Conservation (phyloP, 139 green algal genomes). For the Chlamydomonas urium region DNA sequence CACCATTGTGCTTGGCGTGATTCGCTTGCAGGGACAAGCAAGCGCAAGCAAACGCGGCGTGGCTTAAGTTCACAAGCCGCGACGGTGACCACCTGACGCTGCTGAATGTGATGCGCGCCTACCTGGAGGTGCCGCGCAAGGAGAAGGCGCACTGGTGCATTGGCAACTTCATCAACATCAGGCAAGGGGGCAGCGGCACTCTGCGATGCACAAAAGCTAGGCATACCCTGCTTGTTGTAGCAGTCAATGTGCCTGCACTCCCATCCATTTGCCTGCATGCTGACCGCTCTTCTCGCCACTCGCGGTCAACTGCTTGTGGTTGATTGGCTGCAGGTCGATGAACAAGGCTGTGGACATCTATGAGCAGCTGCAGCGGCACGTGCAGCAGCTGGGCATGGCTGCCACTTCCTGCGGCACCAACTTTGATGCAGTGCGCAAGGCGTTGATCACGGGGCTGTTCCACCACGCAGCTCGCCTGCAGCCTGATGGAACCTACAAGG, state of each 20-base stretch:
- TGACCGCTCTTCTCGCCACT: no score
- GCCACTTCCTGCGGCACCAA: conserved; percentile 51
- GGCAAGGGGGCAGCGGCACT: no score
- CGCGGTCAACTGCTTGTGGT: no score
- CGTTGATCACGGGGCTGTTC: conserved; percentile 74
- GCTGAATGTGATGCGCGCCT: conserved; percentile 63
- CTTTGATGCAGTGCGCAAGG: conserved; percentile 41
- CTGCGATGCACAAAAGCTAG: no score
- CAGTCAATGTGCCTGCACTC: no score
- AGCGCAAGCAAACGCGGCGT: conserved; percentile 55
- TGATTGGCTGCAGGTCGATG: conserved; percentile 61
- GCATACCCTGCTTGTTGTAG: no score
- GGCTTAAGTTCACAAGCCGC: conserved; percentile 52
- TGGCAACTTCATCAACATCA: conserved; percentile 62
- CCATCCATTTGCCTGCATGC: no score
- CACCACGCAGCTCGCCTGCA: conserved; percentile 66
- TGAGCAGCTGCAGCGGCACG: conserved; percentile 59
- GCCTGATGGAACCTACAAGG: conserved; percentile 65
- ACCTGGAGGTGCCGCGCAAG: conserved; percentile 25
- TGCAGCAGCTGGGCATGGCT: conserved; percentile 43
- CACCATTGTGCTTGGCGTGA: no score
- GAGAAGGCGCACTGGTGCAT: conserved; percentile 44
- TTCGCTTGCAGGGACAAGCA: conserved; percentile 41
- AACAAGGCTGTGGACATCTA: conserved; percentile 72
- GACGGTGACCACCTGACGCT: conserved; percentile 80